phyloP scores from a whole-genome alignment of 192 early-diverging fungal genomes.

The Backusella liffmaniae region DNA sequence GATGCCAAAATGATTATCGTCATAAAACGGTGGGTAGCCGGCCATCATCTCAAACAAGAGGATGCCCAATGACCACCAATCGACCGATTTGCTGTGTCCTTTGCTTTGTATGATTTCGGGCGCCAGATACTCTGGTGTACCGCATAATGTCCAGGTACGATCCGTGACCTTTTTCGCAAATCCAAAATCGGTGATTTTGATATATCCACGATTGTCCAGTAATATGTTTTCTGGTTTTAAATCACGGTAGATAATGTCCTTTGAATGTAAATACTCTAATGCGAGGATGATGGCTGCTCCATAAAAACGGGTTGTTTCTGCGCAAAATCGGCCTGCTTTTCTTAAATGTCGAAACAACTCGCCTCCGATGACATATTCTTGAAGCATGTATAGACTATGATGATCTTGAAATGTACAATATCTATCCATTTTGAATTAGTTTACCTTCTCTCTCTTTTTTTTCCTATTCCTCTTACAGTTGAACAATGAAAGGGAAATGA shows the following conservation, averaged over 20 bases:
- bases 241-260: constrained; percentile 86
- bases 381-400: constrained; percentile 79
- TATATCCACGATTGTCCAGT: constrained; percentile 71
- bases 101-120: constrained; percentile 85
- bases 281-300: constrained; percentile 84
- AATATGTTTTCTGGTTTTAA: constrained; percentile 79
- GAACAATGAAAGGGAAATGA: constrained; percentile 86
- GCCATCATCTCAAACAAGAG: constrained; percentile 89
- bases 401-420: constrained; percentile 90
- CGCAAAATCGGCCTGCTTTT: constrained; percentile 75
- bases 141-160: constrained; percentile 86
- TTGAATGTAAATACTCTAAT: constrained; percentile 79
- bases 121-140: constrained; percentile 87
- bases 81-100: constrained; percentile 84
- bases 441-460: not conserved
- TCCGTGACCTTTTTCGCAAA: constrained; percentile 70
- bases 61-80: constrained; percentile 93
- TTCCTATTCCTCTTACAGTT: constrained; percentile 61
- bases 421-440: constrained; percentile 35
- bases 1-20: constrained; percentile 80
- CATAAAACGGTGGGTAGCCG: constrained; percentile 77
- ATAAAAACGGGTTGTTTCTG: constrained; percentile 85
- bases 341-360: constrained; percentile 89
- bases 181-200: constrained; percentile 90
- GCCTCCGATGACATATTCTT: constrained; percentile 85